phyloP scores from a whole-genome alignment of 768 basidiomycete genomes.

The Calocera viscosa region DNA sequence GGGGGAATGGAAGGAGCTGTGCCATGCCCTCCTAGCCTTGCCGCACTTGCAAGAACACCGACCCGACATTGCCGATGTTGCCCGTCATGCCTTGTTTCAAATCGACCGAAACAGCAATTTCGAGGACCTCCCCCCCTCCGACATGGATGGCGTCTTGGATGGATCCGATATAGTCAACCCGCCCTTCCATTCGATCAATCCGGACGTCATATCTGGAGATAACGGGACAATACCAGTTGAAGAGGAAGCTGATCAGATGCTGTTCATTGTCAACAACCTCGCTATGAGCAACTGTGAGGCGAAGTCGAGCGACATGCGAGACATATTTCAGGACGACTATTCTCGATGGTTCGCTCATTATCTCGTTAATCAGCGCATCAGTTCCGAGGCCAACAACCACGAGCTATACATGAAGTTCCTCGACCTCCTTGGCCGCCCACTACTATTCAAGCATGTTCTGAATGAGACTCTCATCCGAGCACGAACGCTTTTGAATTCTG shows the following conservation, averaged over 20 bases:
- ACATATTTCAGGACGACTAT: constrained; percentile 68
- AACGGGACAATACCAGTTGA: constrained; percentile 59
- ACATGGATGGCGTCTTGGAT: constrained; percentile 25
- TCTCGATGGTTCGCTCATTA: constrained; percentile 97
- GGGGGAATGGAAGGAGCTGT: constrained; percentile 84
- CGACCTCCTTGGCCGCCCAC: constrained; percentile 60
- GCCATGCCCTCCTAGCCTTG: constrained; percentile 75
- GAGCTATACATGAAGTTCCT: constrained; percentile 87
- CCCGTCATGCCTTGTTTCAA: constrained; percentile 56
- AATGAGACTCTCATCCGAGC: constrained; percentile 91
- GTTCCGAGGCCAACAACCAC: constrained; percentile 95
- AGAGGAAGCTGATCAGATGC: constrained; percentile 79
- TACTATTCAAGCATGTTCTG: constrained; percentile 63
- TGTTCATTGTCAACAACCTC: constrained; percentile 97
- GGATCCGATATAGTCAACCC: constrained; percentile 32
- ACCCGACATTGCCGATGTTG: constrained; percentile 61
- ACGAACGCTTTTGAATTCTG: constrained; percentile 73
- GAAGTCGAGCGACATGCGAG: constrained; percentile 77
- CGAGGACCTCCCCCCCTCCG: constrained; percentile 27
- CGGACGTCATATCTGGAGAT: constrained; percentile 51
- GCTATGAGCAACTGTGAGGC: constrained; percentile 85
- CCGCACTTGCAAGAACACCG: constrained; percentile 75
- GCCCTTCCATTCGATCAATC: constrained; percentile 61
- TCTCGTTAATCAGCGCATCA: constrained; percentile 88
- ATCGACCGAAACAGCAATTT: constrained; percentile 25